Conservation (phyloP, 768 basidiomycete genomes). For the Artomyces pyxidatus region DNA sequence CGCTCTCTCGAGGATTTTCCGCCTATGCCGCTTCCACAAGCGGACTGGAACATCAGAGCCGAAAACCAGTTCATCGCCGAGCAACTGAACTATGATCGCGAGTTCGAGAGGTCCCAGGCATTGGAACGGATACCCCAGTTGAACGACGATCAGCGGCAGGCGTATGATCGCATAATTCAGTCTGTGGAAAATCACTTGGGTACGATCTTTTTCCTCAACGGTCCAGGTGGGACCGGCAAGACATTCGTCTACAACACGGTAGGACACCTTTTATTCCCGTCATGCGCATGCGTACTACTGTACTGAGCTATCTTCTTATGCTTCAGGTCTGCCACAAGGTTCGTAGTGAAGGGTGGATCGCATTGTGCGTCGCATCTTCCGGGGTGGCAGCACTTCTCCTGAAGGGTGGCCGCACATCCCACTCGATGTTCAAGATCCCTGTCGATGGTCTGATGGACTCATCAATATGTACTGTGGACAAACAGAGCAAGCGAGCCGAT, state of each 20-base stretch:
- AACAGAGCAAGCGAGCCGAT: conserved; percentile 23
- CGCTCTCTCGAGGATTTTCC: conserved; percentile 19
- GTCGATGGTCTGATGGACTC: conserved; percentile 23
- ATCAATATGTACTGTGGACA: conserved; percentile 25
- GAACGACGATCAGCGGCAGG: conserved; percentile 14
- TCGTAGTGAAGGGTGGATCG: conserved; percentile 5
- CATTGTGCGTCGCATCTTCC: conserved; percentile 43
- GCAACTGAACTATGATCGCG: conserved; percentile 23
- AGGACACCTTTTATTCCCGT: not conserved
- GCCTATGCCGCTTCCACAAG: conserved; percentile 25
- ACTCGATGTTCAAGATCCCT: conserved; percentile 42
- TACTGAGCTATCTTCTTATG: not conserved
- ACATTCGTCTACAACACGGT: conserved; percentile 36
- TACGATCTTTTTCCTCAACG: conserved; percentile 32
- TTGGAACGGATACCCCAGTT: not conserved
- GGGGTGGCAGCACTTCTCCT: conserved; percentile 40
- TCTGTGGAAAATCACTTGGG: conserved; percentile 13
- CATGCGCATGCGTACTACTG: no score
- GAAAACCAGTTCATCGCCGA: conserved; percentile 26
- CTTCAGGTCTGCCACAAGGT: conserved; percentile 4
- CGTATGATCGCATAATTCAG: conserved; percentile 14
- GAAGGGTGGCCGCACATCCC: conserved; percentile 35
- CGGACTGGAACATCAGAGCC: conserved; percentile 19
- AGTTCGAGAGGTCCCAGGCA: not conserved
- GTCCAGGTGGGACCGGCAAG: conserved; percentile 38